Conservation (phyloP, 768 basidiomycete genomes). For the Boletus patriciae region DNA sequence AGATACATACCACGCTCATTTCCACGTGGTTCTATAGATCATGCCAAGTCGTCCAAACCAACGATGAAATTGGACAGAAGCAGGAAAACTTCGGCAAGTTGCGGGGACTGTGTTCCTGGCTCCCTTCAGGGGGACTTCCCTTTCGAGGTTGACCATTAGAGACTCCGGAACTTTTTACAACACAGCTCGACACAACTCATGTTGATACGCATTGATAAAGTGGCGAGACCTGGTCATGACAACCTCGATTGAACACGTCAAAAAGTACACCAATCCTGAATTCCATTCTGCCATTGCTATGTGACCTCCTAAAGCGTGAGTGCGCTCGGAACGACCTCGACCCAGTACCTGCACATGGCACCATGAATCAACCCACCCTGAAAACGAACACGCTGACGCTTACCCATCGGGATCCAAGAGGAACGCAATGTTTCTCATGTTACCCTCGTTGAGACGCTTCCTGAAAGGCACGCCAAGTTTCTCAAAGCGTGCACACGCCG, state of each 20-base stretch:
- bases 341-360: slow-evolving; percentile 50
- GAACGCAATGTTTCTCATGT: slow-evolving; percentile 83
- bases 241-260: slow-evolving; percentile 1
- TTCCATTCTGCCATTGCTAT: background rate
- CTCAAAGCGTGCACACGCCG: slow-evolving; percentile 83
- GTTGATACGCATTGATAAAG: no score
- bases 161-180: no score
- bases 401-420: slow-evolving; percentile 84
- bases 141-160: no score
- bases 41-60: background rate
- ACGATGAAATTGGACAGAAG: background rate
- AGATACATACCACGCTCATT: background rate
- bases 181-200: no score
- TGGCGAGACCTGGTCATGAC: no score
- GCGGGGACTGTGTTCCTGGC: no score
- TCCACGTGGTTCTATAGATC: background rate
- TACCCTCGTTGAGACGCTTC: slow-evolving; percentile 83
- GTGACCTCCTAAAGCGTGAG: slow-evolving; percentile 23
- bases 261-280: background rate
- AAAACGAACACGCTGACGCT: slow-evolving; percentile 5
- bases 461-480: slow-evolving; percentile 78
- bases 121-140: no score
- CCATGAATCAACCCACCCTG: background rate
- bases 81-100: background rate
- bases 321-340: slow-evolving; percentile 50